A percentile compares a stretch with the other conserved stretches of the same genome.
Conservation (phyloP, 345 rosid genomes). For the Pelargonium nanum region DNA sequence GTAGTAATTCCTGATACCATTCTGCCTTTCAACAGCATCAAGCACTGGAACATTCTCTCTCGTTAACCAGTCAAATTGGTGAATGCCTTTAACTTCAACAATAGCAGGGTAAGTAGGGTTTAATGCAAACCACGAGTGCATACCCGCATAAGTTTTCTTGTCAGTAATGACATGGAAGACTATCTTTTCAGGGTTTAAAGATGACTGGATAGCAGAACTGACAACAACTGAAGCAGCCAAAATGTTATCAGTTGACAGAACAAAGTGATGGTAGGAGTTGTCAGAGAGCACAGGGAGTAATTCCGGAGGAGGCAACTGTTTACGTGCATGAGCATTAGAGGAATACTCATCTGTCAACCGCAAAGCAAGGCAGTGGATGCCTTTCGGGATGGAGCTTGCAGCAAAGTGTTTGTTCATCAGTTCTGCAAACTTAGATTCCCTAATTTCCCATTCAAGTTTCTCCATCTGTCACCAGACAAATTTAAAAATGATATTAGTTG, state of each 20-base stretch:
- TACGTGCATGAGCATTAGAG: slow-evolving; percentile 92
- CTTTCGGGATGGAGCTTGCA: slow-evolving; percentile 97
- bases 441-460: slow-evolving; percentile 70
- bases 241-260: slow-evolving; percentile 82
- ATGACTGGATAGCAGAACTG: slow-evolving; percentile 71
- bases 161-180: slow-evolving; percentile 94
- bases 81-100: slow-evolving; percentile 88
- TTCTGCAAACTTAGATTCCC: slow-evolving; percentile 83
- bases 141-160: slow-evolving; percentile 95
- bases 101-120: slow-evolving; percentile 78
- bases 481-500: slow-evolving; percentile 6
- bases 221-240: slow-evolving; percentile 98
- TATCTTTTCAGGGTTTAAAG: slow-evolving; percentile 71
- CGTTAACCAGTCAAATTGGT: slow-evolving; percentile 95
- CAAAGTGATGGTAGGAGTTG: slow-evolving; percentile 75
- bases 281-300: slow-evolving; percentile 84
- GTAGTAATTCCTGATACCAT: slow-evolving; percentile 72
- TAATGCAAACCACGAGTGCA: slow-evolving; percentile 98
- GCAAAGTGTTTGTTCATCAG: slow-evolving; percentile 98
- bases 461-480: slow-evolving; percentile 53
- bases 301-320: slow-evolving; percentile 92
- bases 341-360: slow-evolving; percentile 95
- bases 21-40: slow-evolving; percentile 89
- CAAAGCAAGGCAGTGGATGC: slow-evolving; percentile 88
- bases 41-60: slow-evolving; percentile 97